These are phyloP conservation scores for Neurospora tetrasperma DNA, from an alignment of 495 filamentous ascomycete genomes.

Conservation along the genomic window DNA sequence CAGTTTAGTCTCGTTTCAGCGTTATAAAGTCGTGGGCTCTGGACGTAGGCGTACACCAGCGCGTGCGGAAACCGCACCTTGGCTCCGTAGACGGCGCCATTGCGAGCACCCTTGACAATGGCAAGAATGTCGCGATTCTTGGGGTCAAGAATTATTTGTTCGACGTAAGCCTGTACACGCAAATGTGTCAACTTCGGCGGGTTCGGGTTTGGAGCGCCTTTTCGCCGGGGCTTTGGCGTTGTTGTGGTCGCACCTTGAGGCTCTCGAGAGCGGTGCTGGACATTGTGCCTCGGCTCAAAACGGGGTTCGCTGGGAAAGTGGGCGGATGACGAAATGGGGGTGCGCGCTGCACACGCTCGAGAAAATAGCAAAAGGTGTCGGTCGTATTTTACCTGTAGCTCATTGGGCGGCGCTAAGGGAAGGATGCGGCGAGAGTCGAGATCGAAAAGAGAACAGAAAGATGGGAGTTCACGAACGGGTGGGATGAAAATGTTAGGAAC, in stretches of 20 bases:
- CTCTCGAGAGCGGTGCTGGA: conserved; percentile 17
- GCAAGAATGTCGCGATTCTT: conserved; percentile 70
- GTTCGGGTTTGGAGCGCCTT: not conserved
- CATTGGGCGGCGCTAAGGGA: not conserved
- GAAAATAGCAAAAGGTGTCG: not conserved
- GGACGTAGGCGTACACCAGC: conserved; percentile 54
- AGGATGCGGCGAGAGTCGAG: not conserved
- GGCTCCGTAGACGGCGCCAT: conserved; percentile 92
- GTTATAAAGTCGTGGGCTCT: conserved; percentile 53
- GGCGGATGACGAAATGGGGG: not conserved
- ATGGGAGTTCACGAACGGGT: not conserved
- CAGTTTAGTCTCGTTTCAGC: conserved; percentile 1
- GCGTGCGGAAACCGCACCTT: conserved; percentile 99
- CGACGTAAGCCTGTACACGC: conserved; percentile 35
- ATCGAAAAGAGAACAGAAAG: not conserved
- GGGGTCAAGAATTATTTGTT: conserved; percentile 70
- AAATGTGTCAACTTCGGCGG: conserved; percentile 5
- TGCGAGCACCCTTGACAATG: conserved; percentile 82
- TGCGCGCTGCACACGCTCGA: not conserved
- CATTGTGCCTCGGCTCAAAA: conserved; percentile 28
- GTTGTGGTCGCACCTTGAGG: conserved; percentile 23
- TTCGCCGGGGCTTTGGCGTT: not conserved
- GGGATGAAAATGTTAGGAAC: not conserved
- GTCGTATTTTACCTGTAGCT: not conserved
- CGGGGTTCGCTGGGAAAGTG: not conserved